These are phyloP conservation scores for Phytophthora nicotianae DNA, from an alignment of 352 stramenopile species.

Conservation along the genomic window DNA sequence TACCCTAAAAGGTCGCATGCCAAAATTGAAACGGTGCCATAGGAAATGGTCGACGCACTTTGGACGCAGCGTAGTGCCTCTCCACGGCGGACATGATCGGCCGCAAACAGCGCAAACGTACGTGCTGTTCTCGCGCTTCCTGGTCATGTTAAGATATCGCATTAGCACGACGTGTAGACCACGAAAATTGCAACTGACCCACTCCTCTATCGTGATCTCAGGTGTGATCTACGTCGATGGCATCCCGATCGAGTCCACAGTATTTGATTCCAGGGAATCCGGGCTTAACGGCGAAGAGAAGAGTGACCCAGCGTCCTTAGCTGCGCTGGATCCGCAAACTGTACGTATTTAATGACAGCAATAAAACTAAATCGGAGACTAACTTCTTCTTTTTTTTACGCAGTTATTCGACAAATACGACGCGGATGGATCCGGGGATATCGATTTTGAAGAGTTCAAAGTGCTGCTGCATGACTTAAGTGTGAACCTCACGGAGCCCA, in stretches of 20 bases:
- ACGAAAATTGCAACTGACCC: constrained; percentile 8
- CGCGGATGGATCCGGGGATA: constrained; percentile 71
- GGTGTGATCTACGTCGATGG: constrained; percentile 75
- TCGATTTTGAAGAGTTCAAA: constrained; percentile 82
- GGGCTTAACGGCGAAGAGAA: constrained; percentile 45
- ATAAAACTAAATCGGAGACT: neutral
- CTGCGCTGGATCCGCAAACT: constrained; percentile 51
- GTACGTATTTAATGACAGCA: constrained; percentile 32
- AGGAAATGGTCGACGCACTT: neutral
- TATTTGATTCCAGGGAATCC: constrained; percentile 55
- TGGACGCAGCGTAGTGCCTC: constrained; percentile 1
- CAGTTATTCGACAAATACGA: constrained; percentile 89
- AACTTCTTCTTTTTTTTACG: neutral
- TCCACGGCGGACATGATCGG: constrained; percentile 43
- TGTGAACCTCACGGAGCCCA: constrained; percentile 68
- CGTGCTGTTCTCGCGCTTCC: constrained; percentile 4
- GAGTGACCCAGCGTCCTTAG: constrained; percentile 46
- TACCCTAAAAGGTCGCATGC: neutral
- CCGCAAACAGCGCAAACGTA: constrained; percentile 61
- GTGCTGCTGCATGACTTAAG: constrained; percentile 65
- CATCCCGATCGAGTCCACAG: constrained; percentile 70
- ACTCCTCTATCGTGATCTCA: constrained; percentile 19
- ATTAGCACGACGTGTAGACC: neutral
- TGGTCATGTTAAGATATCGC: neutral
- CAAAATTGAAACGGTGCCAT: constrained; percentile 56